A percentile compares a stretch with the other conserved stretches of the same genome.
Conservation (phyloP, 2,329 filamentous ascomycete genomes). For the Exophiala aquamarina region DNA sequence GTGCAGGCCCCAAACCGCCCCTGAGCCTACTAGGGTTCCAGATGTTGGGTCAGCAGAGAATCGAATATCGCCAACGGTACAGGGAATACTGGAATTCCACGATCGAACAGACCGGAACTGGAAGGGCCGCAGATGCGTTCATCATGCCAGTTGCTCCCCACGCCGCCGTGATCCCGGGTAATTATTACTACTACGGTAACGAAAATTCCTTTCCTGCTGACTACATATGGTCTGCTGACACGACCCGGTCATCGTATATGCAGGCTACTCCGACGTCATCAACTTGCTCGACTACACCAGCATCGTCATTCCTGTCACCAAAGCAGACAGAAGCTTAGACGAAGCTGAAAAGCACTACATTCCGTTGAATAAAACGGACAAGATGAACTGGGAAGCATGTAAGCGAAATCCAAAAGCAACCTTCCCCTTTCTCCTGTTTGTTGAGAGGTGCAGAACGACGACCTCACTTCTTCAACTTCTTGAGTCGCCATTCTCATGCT, state of each 20-base stretch:
- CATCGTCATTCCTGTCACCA: conserved; percentile 37
- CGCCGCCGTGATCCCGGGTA: conserved; percentile 34
- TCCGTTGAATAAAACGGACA: conserved; percentile 27
- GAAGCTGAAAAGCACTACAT: conserved; percentile 16
- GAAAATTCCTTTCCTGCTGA: too few species aligned
- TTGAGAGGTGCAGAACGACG: too few species aligned
- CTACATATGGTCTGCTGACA: too few species aligned
- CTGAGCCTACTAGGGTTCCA: too few species aligned
- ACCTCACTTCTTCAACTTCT: background rate
- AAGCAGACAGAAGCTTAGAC: conserved; percentile 21
- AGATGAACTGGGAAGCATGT: conserved; percentile 28
- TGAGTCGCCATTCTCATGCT: background rate
- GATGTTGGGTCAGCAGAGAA: too few species aligned
- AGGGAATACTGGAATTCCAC: conserved; percentile 39
- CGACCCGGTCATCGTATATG: too few species aligned
- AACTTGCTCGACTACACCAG: conserved; percentile 60
- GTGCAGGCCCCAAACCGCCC: too few species aligned
- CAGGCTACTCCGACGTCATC: conserved; percentile 47
- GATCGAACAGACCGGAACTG: conserved; percentile 38
- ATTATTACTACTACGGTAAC: conserved; percentile 49
- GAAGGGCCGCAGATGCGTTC: conserved; percentile 53
- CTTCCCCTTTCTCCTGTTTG: too few species aligned
- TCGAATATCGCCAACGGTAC: too few species aligned
- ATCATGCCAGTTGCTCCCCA: conserved; percentile 42
- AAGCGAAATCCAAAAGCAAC: too few species aligned